phyloP scores from a whole-genome alignment of 192 early-diverging fungal species.

The Martensiomyces pterosporus region DNA sequence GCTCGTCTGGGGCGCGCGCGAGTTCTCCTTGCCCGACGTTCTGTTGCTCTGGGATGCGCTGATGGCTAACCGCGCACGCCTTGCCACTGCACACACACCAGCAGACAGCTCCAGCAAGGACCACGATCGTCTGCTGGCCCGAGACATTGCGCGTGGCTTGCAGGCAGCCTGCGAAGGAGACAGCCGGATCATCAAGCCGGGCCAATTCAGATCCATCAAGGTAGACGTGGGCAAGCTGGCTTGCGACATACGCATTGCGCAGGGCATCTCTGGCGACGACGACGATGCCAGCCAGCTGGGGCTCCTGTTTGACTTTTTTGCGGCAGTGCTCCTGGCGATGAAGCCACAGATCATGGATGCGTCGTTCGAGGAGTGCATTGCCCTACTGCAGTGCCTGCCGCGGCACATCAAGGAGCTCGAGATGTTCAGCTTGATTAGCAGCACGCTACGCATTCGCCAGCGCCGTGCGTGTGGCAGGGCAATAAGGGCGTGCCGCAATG shows the following conservation, averaged over 20 bases:
- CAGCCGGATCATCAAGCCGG: background rate
- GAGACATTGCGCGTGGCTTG: background rate
- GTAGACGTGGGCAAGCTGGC: constrained; percentile 25
- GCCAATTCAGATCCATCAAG: background rate
- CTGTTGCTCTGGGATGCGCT: constrained; percentile 77
- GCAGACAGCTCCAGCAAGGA: background rate
- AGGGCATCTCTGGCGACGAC: constrained; percentile 28
- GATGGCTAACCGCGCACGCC: constrained; percentile 58
- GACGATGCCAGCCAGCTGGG: constrained; percentile 44
- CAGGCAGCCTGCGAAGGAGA: background rate
- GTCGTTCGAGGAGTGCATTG: constrained; percentile 52
- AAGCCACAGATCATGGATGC: constrained; percentile 54
- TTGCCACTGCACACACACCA: constrained; percentile 9
- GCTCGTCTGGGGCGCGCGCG: constrained; percentile 70
- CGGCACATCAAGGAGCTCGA: constrained; percentile 33
- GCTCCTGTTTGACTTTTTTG: constrained; percentile 70
- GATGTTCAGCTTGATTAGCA: constrained; percentile 5
- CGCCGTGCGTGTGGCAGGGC: background rate
- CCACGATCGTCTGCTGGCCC: background rate
- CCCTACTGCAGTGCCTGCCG: constrained; percentile 55
- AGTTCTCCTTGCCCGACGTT: constrained; percentile 72
- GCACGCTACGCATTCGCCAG: constrained; percentile 1
- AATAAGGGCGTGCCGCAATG: constrained; percentile 7
- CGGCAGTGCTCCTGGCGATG: constrained; percentile 68
- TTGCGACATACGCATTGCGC: constrained; percentile 11